These are phyloP conservation scores for Exophiala aquamarina DNA, from an alignment of 2,329 filamentous ascomycete species.

Conservation along the genomic window DNA sequence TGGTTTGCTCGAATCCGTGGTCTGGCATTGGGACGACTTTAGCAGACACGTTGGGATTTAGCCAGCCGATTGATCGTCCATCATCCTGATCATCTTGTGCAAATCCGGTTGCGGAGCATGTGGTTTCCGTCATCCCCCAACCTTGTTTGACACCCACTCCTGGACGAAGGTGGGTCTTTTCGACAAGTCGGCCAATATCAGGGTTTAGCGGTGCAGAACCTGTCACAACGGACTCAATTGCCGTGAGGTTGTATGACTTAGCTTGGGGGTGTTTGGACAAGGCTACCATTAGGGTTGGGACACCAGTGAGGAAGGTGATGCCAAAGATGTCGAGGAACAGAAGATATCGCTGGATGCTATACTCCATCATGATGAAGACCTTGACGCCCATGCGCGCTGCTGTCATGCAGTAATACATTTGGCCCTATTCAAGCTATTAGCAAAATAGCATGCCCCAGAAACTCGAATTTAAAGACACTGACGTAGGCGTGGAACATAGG, in stretches of 20 bases:
- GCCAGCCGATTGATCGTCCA: slow-evolving; percentile 6
- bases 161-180: slow-evolving; percentile 4
- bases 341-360: slow-evolving; percentile 3
- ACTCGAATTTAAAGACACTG: neutral
- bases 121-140: slow-evolving; percentile 29
- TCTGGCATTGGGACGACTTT: slow-evolving; percentile 11
- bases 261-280: slow-evolving; percentile 3
- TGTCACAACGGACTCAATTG: slow-evolving; percentile 6
- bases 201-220: slow-evolving; percentile 8
- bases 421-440: slow-evolving; percentile 2
- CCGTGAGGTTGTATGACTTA: slow-evolving; percentile 3
- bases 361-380: slow-evolving; percentile 11
- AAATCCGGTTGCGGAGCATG: slow-evolving; percentile 10
- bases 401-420: slow-evolving; percentile 7
- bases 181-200: slow-evolving; percentile 6
- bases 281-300: slow-evolving; percentile 2
- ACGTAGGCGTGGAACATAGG: slow-evolving; percentile 12
- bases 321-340: slow-evolving; percentile 8
- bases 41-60: slow-evolving; percentile 8
- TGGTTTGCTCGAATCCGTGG: neutral
- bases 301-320: slow-evolving; percentile 5
- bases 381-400: slow-evolving; percentile 9
- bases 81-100: slow-evolving; percentile 8
- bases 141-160: slow-evolving; percentile 14
- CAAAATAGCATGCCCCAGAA: neutral